Evolutionary conservation across 306 rosid species (phyloP).

Genomic region (Trifolium subterraneum): DNA sequence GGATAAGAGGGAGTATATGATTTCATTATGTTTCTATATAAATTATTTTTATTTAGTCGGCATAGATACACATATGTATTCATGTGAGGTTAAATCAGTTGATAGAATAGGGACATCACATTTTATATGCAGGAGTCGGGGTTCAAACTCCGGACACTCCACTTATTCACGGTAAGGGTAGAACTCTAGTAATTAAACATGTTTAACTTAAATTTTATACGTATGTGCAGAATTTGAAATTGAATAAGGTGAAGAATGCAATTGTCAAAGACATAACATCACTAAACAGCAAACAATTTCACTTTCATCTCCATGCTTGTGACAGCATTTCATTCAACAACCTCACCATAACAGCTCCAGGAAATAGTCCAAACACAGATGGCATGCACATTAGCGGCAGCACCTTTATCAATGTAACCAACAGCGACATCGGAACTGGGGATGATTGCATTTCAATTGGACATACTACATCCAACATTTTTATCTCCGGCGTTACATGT

Average conservation of each 20-base stretch:
- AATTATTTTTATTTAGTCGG: no score
- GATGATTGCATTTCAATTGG: constrained; percentile 82
- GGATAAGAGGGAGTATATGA: no score
- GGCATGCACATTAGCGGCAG: constrained; percentile 66
- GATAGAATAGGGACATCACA: no score
- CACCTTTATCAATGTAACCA: constrained; percentile 32
- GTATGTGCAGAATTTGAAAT: constrained; percentile 58
- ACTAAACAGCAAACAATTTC: constrained; percentile 64
- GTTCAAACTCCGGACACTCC: no score
- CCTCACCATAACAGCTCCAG: constrained; percentile 57
- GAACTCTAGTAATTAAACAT: no score
- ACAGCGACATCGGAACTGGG: constrained; percentile 63
- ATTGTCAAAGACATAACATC: constrained; percentile 53
- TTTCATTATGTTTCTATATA: no score
- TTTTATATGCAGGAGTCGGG: no score
- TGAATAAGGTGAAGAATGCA: constrained; percentile 46
- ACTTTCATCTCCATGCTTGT: constrained; percentile 40
- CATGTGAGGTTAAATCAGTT: no score
- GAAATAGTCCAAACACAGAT: constrained; percentile 75
- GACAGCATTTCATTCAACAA: constrained; percentile 39
- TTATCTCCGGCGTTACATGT: constrained; percentile 50
- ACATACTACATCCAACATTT: constrained; percentile 40
- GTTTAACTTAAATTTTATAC: no score
- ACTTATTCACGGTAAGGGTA: no score
- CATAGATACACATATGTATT: no score